Base-by-base conservation (phyloP, 805 yeast species). In the Kurtzmaniella cleridarum region DNA sequence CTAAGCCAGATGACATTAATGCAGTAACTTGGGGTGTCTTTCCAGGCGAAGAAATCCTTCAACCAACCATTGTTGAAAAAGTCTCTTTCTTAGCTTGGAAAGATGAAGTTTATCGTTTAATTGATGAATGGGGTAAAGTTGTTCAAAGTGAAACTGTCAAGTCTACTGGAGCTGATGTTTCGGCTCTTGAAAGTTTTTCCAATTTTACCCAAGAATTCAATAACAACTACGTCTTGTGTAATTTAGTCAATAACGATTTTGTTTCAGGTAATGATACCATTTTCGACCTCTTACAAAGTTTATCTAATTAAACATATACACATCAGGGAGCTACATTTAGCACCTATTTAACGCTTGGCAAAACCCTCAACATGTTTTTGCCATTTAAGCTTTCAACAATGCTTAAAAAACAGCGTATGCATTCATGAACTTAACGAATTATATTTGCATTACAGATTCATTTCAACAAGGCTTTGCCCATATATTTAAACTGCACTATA, bases 21-120 rank as follows among this genome's bases (percentile, higher is more conserved):
- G 96, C 98, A 7, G 97, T 91, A 41, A 91, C 98, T 14, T 91
- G 98, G 98, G 98, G 98, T 46, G 88, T 90, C 40, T 89, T 87
- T 78, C 97, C 98, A 20, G 96, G 96, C 29, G 84, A 83, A 55
- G 97, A 91, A 64, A 84, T 91, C 39, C 73, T 87, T 46, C 98
- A 91, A 66, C 97, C 98, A 38, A 91, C 98, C 0, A 88, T 91
- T 57, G 97, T 91, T 15, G 98, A 91, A 59, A 83, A 81, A 54
- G 79, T 81, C 29, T 87, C 96, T 2, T 91, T 91, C 62, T 67
- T 90, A 51, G 98, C 98, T 11, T 91, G 98, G 98, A 90, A 88
- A 59, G 96, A 91, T 59, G 98, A 91, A 62, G 91, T 91, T 30
- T 91, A 75, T 71, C 73, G 88, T 46, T 80, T 91, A 44, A 73